Evolutionary conservation across 768 basidiomycete genomes (phyloP).

Genomic region (Naganishia vishniacii): DNA sequence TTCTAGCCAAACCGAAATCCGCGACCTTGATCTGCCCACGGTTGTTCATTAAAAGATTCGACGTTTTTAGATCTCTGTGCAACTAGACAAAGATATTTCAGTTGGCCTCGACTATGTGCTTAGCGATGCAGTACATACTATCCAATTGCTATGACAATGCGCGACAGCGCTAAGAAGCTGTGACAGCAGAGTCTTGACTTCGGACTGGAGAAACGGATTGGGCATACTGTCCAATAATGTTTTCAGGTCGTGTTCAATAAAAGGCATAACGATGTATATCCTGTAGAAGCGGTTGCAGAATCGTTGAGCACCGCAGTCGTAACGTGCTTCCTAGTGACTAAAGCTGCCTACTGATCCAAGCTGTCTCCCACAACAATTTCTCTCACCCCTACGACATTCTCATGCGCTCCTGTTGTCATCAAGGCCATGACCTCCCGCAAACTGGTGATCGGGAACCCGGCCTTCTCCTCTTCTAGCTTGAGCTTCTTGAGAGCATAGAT

Average conservation of each 20-base stretch:
- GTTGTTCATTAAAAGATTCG: conserved; percentile 97
- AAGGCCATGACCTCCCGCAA: conserved; percentile 92
- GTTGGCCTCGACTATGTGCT: background rate
- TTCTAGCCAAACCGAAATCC: conserved; percentile 91
- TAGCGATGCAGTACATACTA: conserved; percentile 47
- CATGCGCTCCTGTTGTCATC: conserved; percentile 78
- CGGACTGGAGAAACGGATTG: conserved; percentile 89
- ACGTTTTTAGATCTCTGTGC: conserved; percentile 94
- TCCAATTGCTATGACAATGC: conserved; percentile 95
- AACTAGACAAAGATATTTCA: conserved; percentile 49
- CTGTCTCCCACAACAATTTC: conserved; percentile 99
- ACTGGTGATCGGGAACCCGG: conserved; percentile 96
- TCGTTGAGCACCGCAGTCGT: too few relatives aligned
- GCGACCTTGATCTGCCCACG: conserved; percentile 97
- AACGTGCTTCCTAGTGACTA: background rate
- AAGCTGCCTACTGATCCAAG: conserved; percentile 80
- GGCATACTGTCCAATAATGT: conserved; percentile 92
- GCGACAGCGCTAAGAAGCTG: conserved; percentile 88
- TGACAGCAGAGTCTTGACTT: conserved; percentile 93
- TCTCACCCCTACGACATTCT: conserved; percentile 92
- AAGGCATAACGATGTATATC: conserved; percentile 99
- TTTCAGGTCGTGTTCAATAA: conserved; percentile 99
- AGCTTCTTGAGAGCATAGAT: conserved; percentile 96
- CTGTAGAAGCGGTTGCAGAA: conserved; percentile 51
- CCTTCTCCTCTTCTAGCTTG: conserved; percentile 96